Evolutionary conservation across 2,329 filamentous ascomycete species (phyloP).

Genomic region (Ascochyta clinopodiicola): DNA sequence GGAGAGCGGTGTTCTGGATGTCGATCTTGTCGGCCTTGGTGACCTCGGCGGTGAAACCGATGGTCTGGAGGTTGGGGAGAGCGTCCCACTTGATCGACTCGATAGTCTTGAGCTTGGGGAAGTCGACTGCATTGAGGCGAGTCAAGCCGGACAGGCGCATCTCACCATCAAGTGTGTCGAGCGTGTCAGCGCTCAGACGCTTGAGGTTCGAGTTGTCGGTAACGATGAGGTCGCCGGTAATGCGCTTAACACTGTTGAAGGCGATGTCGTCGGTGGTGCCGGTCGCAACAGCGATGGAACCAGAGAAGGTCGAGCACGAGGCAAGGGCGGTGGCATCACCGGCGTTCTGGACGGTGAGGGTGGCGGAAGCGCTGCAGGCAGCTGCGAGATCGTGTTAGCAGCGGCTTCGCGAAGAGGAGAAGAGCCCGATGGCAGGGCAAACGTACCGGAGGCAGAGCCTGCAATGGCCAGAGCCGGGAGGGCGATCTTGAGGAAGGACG

Average conservation of each 20-base stretch:
- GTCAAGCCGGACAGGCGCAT: slow-evolving; percentile 75
- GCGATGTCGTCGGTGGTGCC: slow-evolving; percentile 63
- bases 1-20: slow-evolving; percentile 87
- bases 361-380: slow-evolving; percentile 53
- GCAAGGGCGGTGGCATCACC: slow-evolving; percentile 67
- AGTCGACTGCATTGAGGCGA: slow-evolving; percentile 70
- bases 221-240: slow-evolving; percentile 63
- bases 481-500: slow-evolving; percentile 63
- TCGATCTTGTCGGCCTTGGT: slow-evolving; percentile 70
- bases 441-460: slow-evolving; percentile 60
- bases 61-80: slow-evolving; percentile 67
- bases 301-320: slow-evolving; percentile 71
- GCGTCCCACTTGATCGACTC: slow-evolving; percentile 73
- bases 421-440: not conserved
- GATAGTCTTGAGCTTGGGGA: slow-evolving; percentile 70
- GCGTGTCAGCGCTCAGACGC: slow-evolving; percentile 65
- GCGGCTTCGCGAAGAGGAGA: not conserved
- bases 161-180: slow-evolving; percentile 70
- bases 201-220: slow-evolving; percentile 67
- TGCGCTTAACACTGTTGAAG: slow-evolving; percentile 67
- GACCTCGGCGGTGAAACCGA: slow-evolving; percentile 70
- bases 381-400: slow-evolving; percentile 34
- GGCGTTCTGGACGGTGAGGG: slow-evolving; percentile 64
- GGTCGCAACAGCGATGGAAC: slow-evolving; percentile 69
- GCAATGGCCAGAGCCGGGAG: slow-evolving; percentile 63